phyloP scores from a whole-genome alignment of 2,329 filamentous ascomycete species.

The Mollisiaceae sp. region DNA sequence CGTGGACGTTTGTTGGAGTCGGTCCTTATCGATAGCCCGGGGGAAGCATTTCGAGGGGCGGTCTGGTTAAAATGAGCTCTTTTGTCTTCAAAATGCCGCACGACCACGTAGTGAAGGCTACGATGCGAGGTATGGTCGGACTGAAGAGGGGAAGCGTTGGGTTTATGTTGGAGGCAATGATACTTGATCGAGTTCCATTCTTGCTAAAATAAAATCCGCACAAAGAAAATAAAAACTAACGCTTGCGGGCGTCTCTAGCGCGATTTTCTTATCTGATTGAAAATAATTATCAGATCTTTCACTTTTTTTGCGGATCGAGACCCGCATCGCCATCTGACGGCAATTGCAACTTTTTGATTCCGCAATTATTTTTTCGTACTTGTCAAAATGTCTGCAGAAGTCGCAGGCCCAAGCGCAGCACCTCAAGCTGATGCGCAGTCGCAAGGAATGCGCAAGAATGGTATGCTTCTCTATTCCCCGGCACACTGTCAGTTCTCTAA shows the following conservation, averaged over 20 bases:
- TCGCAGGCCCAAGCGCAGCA: slow-evolving; percentile 20
- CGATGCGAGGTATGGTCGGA: background rate
- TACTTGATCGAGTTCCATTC: slow-evolving; percentile 13
- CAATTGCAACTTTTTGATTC: slow-evolving; percentile 7
- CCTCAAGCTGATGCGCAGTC: slow-evolving; percentile 15
- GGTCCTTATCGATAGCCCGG: slow-evolving; percentile 30
- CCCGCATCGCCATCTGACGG: slow-evolving; percentile 5
- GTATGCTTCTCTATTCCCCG: slow-evolving; percentile 50
- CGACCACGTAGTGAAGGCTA: background rate
- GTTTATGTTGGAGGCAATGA: slow-evolving; percentile 1
- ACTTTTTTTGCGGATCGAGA: slow-evolving; percentile 3
- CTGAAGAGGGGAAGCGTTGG: background rate
- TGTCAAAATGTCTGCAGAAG: slow-evolving; percentile 33
- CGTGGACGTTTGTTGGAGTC: slow-evolving; percentile 12
- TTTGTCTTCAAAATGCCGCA: slow-evolving; percentile 5
- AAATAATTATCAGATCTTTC: slow-evolving; percentile 14
- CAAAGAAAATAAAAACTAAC: background rate
- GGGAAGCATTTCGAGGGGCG: slow-evolving; percentile 37
- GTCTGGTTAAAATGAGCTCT: background rate
- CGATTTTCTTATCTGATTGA: slow-evolving; percentile 15
- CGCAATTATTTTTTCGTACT: slow-evolving; percentile 15
- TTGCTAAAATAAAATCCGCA: slow-evolving; percentile 11
- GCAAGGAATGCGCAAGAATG: slow-evolving; percentile 80
- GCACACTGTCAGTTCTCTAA: background rate
- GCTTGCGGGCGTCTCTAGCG: slow-evolving; percentile 13